Evolutionary conservation across 179 eudicot species (phyloP).

Genomic region (Beta corolliflora): DNA sequence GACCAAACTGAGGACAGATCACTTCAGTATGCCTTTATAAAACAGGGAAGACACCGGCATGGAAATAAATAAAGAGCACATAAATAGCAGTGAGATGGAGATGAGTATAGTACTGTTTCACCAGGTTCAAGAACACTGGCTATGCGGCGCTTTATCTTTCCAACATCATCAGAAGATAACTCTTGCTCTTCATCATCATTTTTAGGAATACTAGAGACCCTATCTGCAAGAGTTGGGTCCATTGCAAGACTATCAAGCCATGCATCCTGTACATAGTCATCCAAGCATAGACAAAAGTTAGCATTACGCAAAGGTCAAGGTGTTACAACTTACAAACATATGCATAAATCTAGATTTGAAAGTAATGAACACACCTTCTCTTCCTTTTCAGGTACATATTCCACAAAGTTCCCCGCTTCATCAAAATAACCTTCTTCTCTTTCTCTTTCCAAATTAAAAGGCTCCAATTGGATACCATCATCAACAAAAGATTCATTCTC

Average conservation of each 20-base stretch:
- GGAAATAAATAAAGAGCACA: not conserved
- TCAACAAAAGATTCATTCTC: conserved; percentile 62
- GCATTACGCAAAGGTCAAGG: conserved; percentile 11
- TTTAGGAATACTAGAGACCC: conserved; percentile 30
- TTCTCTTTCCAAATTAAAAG: conserved; percentile 82
- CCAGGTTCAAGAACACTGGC: conserved; percentile 88
- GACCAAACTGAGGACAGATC: not conserved
- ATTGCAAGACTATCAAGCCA: conserved; percentile 91
- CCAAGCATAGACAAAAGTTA: not conserved
- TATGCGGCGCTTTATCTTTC: conserved; percentile 82
- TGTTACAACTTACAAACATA: conserved; percentile 19
- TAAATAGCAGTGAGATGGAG: not conserved
- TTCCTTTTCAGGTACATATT: conserved; percentile 66
- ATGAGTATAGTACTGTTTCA: conserved; percentile 60
- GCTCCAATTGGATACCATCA: conserved; percentile 76
- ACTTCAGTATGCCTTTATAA: not conserved
- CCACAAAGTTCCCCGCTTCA: conserved; percentile 84
- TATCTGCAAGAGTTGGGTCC: conserved; percentile 56
- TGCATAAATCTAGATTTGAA: not conserved
- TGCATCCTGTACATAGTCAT: conserved; percentile 65
- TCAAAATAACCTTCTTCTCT: conserved; percentile 98
- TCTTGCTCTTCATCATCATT: conserved; percentile 54
- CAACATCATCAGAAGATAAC: conserved; percentile 64
- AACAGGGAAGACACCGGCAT: not conserved
- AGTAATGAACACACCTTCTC: conserved; percentile 57